Evolutionary conservation across 2,329 filamentous ascomycete species (phyloP).

Genomic region (Sporothrix brunneoviolacea): DNA sequence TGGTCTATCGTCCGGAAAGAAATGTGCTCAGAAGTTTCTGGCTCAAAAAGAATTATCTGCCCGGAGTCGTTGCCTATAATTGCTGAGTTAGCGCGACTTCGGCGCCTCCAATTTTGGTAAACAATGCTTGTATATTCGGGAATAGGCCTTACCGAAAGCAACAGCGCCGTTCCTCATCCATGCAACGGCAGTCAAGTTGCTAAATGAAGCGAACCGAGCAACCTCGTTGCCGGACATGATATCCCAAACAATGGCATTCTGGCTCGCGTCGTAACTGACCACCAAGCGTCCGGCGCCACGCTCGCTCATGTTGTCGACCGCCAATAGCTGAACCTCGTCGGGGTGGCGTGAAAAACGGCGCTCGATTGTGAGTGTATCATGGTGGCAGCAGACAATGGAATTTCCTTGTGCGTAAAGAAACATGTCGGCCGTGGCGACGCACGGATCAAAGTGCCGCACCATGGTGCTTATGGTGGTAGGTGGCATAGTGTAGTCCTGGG

Average conservation of each 20-base stretch:
- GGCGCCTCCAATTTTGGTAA: too few species aligned
- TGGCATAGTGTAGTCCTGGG: slow-evolving; percentile 49
- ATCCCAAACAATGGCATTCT: slow-evolving; percentile 96
- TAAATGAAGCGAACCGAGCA: slow-evolving; percentile 86
- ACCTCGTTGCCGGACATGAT: slow-evolving; percentile 85
- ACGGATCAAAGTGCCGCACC: slow-evolving; percentile 67
- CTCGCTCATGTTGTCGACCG: slow-evolving; percentile 88
- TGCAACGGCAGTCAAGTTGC: slow-evolving; percentile 72
- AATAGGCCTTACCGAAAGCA: slow-evolving; percentile 81
- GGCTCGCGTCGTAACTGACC: slow-evolving; percentile 85
- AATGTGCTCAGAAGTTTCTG: slow-evolving; percentile 84
- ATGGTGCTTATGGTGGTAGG: slow-evolving; percentile 40
- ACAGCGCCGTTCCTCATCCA: slow-evolving; percentile 99
- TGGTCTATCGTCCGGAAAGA: slow-evolving; percentile 84
- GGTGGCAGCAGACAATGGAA: slow-evolving; percentile 78
- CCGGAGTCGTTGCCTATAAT: slow-evolving; percentile 80
- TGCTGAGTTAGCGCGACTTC: not conserved
- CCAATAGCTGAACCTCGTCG: slow-evolving; percentile 75
- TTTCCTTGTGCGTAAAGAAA: slow-evolving; percentile 83
- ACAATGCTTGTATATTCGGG: too few species aligned
- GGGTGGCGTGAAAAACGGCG: slow-evolving; percentile 76
- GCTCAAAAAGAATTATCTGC: slow-evolving; percentile 90
- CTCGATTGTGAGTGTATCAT: slow-evolving; percentile 87
- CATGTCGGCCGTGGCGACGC: slow-evolving; percentile 83
- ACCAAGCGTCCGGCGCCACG: slow-evolving; percentile 76